These are phyloP conservation scores for Penicillium sp. DNA, from an alignment of 2,329 filamentous ascomycete species.

Conservation along the genomic window DNA sequence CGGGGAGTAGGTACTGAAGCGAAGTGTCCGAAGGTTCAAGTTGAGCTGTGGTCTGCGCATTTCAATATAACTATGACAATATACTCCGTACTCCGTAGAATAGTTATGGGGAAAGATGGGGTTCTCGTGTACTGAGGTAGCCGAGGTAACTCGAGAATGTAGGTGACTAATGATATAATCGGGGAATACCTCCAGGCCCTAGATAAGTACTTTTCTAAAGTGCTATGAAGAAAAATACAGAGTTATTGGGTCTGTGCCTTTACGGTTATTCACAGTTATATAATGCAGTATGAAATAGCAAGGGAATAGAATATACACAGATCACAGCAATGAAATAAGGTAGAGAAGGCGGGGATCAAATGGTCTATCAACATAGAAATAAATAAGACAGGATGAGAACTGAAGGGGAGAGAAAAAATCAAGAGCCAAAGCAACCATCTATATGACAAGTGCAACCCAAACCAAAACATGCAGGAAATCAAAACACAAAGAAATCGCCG, in stretches of 20 bases:
- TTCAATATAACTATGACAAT: not conserved
- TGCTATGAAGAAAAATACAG: too few species aligned
- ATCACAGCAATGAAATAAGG: conserved; percentile 7
- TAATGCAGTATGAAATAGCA: conserved; percentile 2
- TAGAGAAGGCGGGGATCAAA: conserved; percentile 8
- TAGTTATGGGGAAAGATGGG: conserved; percentile 1
- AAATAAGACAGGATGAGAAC: conserved; percentile 20
- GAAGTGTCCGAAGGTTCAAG: conserved; percentile 1
- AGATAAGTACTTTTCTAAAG: too few species aligned
- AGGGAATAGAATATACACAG: conserved; percentile 12
- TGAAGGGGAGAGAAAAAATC: conserved; percentile 2
- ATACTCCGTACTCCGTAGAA: not conserved
- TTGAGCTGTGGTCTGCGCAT: conserved; percentile 5
- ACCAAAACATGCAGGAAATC: conserved; percentile 3
- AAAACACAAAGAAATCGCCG: conserved; percentile 10
- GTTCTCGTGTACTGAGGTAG: not conserved
- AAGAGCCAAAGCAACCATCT: conserved; percentile 6
- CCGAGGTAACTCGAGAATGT: conserved; percentile 7
- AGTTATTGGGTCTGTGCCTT: not conserved
- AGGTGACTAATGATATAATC: conserved; percentile 6
- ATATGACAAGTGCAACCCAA: conserved; percentile 8
- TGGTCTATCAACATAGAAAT: conserved; percentile 20
- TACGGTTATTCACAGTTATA: not conserved
- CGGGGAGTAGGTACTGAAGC: not conserved
- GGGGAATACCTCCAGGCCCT: not conserved